phyloP scores from a whole-genome alignment of 1,284 basidiomycete species.

The Cystobasidiaceae sp. region DNA sequence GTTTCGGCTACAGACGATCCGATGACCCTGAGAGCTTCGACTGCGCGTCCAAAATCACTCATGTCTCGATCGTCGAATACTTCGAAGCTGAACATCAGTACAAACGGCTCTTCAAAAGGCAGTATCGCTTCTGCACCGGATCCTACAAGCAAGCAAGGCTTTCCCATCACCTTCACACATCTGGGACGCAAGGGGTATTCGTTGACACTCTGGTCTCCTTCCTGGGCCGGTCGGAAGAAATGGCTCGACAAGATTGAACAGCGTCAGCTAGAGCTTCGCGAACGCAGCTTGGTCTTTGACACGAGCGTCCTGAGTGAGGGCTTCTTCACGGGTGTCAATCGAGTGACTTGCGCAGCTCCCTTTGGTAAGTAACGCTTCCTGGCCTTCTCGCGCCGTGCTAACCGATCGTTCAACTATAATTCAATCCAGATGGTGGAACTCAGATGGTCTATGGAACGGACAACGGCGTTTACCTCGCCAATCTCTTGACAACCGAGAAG shows the following conservation, averaged over 20 bases:
- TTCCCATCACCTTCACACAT: constrained; percentile 87
- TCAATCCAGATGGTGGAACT: constrained; percentile 71
- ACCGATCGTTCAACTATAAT: too few relatives aligned
- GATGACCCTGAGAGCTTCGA: constrained; percentile 32
- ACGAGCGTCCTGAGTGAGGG: constrained; percentile 77
- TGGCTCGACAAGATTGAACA: constrained; percentile 91
- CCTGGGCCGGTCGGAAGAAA: constrained; percentile 78
- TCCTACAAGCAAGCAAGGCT: constrained; percentile 67
- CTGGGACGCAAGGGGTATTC: constrained; percentile 90
- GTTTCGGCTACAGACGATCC: constrained; percentile 74
- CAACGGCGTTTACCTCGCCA: constrained; percentile 91
- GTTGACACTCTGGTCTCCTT: constrained; percentile 86
- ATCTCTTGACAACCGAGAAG: constrained; percentile 65
- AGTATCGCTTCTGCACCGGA: constrained; percentile 32
- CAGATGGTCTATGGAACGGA: constrained; percentile 93
- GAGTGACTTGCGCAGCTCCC: constrained; percentile 90
- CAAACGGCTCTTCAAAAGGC: constrained; percentile 4
- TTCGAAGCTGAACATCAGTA: constrained; percentile 34
- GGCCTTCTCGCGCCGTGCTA: constrained; percentile 7
- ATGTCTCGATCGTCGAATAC: constrained; percentile 50
- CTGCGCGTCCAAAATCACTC: constrained; percentile 50
- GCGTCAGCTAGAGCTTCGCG: constrained; percentile 78
- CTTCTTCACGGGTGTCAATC: constrained; percentile 74
- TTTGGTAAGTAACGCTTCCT: constrained; percentile 62
- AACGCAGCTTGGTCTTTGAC: constrained; percentile 82